phyloP scores from a whole-genome alignment of 1,139 yeast species.

The Candida tunisiensis region DNA sequence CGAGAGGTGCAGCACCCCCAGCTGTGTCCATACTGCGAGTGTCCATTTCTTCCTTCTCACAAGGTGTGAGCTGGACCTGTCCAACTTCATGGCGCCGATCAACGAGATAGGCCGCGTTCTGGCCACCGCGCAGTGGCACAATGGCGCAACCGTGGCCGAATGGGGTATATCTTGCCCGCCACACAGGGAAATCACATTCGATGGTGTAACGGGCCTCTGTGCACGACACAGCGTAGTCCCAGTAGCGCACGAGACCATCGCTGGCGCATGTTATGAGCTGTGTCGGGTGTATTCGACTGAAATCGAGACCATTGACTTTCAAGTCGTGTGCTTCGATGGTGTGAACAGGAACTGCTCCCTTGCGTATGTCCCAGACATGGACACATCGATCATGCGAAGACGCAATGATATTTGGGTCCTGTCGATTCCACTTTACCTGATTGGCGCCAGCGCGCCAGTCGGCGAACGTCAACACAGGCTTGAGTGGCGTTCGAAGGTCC shows the following conservation, averaged over 20 bases:
- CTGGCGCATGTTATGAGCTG: conserved; percentile 68
- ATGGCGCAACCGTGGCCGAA: conserved; percentile 85
- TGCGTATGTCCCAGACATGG: conserved; percentile 76
- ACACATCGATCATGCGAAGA: conserved; percentile 72
- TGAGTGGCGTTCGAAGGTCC: conserved; percentile 71
- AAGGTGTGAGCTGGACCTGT: too few relatives aligned
- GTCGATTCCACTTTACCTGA: conserved; percentile 85
- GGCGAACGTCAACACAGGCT: conserved; percentile 63
- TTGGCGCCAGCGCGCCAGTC: conserved; percentile 94
- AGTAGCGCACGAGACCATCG: conserved; percentile 71
- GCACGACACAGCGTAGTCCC: conserved; percentile 41
- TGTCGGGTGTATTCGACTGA: conserved; percentile 40
- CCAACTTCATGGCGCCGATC: too few relatives aligned
- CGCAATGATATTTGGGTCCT: conserved; percentile 61
- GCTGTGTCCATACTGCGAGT: too few relatives aligned
- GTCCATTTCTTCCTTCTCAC: too few relatives aligned
- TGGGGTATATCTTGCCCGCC: conserved; percentile 77
- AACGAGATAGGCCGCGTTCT: conserved; percentile 52
- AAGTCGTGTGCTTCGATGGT: conserved; percentile 60
- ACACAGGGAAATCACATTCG: conserved; percentile 65
- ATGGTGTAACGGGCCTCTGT: conserved; percentile 40
- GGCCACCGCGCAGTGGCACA: conserved; percentile 84
- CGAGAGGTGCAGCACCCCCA: too few relatives aligned
- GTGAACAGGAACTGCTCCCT: conserved; percentile 60
- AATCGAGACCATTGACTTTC: conserved; percentile 80